Base-by-base conservation (phyloP, 805 yeast genomes). In the Kazachstania taianensis region DNA sequence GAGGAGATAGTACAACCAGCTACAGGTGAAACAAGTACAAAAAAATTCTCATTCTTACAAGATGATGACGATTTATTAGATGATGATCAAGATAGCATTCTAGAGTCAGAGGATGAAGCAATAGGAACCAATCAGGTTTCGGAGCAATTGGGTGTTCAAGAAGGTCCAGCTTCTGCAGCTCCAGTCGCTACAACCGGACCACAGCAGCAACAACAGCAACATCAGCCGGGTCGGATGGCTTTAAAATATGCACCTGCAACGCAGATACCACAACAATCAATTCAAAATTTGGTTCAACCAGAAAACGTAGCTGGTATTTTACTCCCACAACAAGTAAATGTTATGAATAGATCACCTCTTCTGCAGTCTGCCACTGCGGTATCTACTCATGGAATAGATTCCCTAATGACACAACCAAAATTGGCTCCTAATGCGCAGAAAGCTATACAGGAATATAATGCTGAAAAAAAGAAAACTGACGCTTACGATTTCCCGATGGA, bases 401-500 rank as follows among this genome's bases (percentile, higher is more conserved):
- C 14, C 17, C 12, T 22, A n/a, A 9, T n/a, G 2, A n/a, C 12
- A 22, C 12, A 9, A 9, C 25, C 25, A 9, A n/a, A 9, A 22
- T 13, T 13, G 15, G 24, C 24, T 18, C 25, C 13, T 20, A 14
- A 20, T 12, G 35, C 37, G 12, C 49, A 51, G 27, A 31, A 55
- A 18, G 57, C 49, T 16, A 33, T 55, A 10, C 35, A 47, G 37
- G 62, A 63, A 32, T 50, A 73, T 13, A 64, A 62, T 36, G 58
- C 56, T n/a, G 62, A 63, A 27, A 76, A 77, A 53, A 69, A 70
- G 46, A 77, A 74, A 51, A 70, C 78, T n/a, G 84, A 79, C 58
- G 85, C 86, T 0, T 81, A 78, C 46, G 92, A 81, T 49, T 78
- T 81, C 48, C 89, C 89, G 1, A 59, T 64, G 15, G 73, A 66